Conservation (phyloP, 345 rosid genomes). For the Citrus trifoliata region DNA sequence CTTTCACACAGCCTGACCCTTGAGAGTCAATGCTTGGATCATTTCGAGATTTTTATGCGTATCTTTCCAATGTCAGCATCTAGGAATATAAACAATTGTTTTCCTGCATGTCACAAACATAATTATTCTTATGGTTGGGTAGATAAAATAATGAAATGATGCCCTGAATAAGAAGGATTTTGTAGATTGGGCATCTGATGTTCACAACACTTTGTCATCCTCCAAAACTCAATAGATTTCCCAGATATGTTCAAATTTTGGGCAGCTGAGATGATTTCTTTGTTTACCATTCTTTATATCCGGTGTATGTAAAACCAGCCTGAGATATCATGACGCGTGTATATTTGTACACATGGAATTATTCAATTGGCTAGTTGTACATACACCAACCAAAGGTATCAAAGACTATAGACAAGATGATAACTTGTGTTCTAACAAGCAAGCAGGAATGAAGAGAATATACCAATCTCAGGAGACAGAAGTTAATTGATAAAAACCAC, state of each 20-base stretch:
- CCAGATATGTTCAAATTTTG: neutral
- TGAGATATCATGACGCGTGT: neutral
- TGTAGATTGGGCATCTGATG: neutral
- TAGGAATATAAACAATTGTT: neutral
- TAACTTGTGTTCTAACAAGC: neutral
- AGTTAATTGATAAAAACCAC: neutral
- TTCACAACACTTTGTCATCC: neutral
- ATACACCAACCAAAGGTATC: neutral
- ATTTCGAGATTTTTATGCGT: neutral
- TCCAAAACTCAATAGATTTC: neutral
- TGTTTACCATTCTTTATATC: neutral
- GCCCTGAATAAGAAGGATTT: neutral
- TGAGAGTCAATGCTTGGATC: conserved; percentile 4
- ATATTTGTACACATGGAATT: neutral
- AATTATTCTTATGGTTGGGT: neutral
- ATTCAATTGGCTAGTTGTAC: neutral
- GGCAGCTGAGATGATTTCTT: too few relatives aligned
- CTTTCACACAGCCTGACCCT: neutral
- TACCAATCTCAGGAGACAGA: neutral
- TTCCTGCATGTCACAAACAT: neutral
- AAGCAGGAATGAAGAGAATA: neutral
- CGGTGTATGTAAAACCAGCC: neutral
- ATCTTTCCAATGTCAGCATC: conserved; percentile 13
- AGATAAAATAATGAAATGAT: neutral
- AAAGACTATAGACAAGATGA: neutral